Evolutionary conservation across 441 rosid genomes (phyloP).

Genomic region (Populus hybrid): DNA sequence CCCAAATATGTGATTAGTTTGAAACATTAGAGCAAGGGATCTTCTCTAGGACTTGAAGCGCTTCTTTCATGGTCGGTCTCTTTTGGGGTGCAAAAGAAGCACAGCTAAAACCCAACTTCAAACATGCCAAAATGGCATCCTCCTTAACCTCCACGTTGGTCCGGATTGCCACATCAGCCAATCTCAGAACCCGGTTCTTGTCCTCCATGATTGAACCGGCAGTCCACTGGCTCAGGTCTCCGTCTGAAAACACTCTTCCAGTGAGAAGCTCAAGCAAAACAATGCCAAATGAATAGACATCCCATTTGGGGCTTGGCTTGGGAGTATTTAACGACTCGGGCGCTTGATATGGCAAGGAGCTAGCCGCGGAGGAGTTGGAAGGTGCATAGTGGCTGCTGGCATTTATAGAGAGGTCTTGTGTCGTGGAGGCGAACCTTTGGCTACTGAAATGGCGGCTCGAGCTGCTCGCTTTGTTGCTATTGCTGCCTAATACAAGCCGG

Average conservation of each 20-base stretch:
- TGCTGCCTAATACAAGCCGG: constrained; percentile 32
- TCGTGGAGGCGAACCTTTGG: constrained; percentile 26
- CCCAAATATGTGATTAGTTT: constrained; percentile 24
- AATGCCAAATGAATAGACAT: constrained; percentile 66
- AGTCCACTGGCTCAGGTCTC: constrained; percentile 41
- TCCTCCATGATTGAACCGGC: constrained; percentile 41
- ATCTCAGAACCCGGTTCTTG: constrained; percentile 40
- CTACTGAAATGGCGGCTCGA: constrained; percentile 30
- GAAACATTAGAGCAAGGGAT: constrained; percentile 16
- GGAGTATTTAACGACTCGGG: constrained; percentile 57
- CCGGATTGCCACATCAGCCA: constrained; percentile 53
- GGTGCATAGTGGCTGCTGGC: constrained; percentile 27
- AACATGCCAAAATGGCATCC: constrained; percentile 51
- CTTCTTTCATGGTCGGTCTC: constrained; percentile 87
- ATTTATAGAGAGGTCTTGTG: constrained; percentile 18
- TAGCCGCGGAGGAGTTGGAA: constrained; percentile 17
- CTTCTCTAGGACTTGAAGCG: constrained; percentile 60
- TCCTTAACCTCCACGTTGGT: constrained; percentile 48
- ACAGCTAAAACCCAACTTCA: constrained; percentile 70
- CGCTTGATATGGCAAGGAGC: constrained; percentile 41
- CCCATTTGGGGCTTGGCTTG: constrained; percentile 73
- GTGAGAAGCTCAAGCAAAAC: constrained; percentile 71
- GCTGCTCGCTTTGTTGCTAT: constrained; percentile 21
- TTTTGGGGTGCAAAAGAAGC: constrained; percentile 57
- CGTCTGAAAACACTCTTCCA: constrained; percentile 46